Evolutionary conservation across 1,284 basidiomycete genomes (phyloP), one percentile per base, ranked within the genome.

Genomic region (Trichosporon faecale): DNA sequence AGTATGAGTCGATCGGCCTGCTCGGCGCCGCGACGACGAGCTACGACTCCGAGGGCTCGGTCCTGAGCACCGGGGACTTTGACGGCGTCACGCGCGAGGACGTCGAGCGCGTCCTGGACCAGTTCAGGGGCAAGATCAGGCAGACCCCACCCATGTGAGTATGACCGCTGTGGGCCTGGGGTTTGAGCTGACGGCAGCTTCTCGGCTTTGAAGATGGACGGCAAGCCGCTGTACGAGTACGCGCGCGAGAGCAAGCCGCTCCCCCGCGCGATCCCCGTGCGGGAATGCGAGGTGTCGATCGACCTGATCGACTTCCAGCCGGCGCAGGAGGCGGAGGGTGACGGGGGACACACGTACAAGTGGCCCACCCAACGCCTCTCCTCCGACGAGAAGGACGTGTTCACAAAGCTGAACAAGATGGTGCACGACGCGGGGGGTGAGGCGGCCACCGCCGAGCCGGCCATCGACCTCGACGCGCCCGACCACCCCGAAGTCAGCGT

Each of bases 161-260:
- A 7, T 35, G 18, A 11, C 21, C 9, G 33, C 33, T 35, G 33
- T 35, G 33, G 33, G 33, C 11, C 33, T 11, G 16, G 23, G 8
- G 4, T 12, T 11, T 1, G 2, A 64, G 35, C 70, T 69, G 63
- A 69, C 63, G 1, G 14, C 75, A 98, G 95, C 80, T 99, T 96
- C 84, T 99, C 96, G 12, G 97, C 97, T 0, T 86, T 99, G 55
- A 96, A 98, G 83, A 99, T 99, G 93, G 95, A 99, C 76, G 97
- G 97, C 1, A 95, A 89, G 83, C 92, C 94, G 1, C 83, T 99
- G 33, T 95, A 99, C 82, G 96, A 99, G 78, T 99, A 99, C 80
- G 97, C 97, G 14, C 89, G 97, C 3, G 88, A 91, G 78, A 91
- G 91, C 11, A 91, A 91, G 66, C 93, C 95, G 0, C 87, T 99